Conservation (phyloP, 805 yeast genomes). For the Wickerhamiella siamensis region DNA sequence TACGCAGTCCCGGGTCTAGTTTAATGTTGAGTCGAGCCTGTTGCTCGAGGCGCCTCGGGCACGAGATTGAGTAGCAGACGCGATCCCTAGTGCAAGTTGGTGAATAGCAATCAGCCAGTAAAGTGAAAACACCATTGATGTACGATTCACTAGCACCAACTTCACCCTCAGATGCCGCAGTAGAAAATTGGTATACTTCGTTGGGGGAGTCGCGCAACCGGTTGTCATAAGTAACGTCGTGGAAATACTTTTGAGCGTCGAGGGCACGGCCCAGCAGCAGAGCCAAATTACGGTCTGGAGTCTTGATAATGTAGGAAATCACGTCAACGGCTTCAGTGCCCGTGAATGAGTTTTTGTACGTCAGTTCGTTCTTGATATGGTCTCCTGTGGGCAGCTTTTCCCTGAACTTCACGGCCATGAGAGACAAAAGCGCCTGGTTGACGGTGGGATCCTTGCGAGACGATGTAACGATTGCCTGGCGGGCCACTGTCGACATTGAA, state of each 20-base stretch:
- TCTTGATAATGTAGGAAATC: constrained; percentile 71
- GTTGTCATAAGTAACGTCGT: constrained; percentile 91
- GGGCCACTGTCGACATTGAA: constrained; percentile 14
- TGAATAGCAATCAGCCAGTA: constrained; percentile 87
- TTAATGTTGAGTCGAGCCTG: constrained; percentile 84
- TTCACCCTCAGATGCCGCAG: constrained; percentile 11
- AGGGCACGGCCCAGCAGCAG: constrained; percentile 76
- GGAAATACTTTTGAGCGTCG: constrained; percentile 88
- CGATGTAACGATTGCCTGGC: constrained; percentile 34
- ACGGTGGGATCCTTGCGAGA: constrained; percentile 48
- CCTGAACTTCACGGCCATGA: constrained; percentile 67
- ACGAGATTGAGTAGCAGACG: constrained; percentile 86
- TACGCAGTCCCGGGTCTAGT: constrained; percentile 68
- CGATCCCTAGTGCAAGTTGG: constrained; percentile 87
- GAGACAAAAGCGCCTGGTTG: constrained; percentile 79
- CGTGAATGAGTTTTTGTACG: constrained; percentile 84
- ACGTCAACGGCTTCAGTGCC: constrained; percentile 89
- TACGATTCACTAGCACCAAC: constrained; percentile 3
- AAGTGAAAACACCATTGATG: constrained; percentile 85
- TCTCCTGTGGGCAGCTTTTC: constrained; percentile 48
- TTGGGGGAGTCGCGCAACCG: constrained; percentile 72
- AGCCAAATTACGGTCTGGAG: constrained; percentile 85
- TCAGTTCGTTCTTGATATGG: constrained; percentile 76
- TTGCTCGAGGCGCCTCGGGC: constrained; percentile 91
- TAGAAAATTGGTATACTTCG: constrained; percentile 69